Evolutionary conservation across 441 rosid species (phyloP).

Genomic region (Adansonia gregorii): DNA sequence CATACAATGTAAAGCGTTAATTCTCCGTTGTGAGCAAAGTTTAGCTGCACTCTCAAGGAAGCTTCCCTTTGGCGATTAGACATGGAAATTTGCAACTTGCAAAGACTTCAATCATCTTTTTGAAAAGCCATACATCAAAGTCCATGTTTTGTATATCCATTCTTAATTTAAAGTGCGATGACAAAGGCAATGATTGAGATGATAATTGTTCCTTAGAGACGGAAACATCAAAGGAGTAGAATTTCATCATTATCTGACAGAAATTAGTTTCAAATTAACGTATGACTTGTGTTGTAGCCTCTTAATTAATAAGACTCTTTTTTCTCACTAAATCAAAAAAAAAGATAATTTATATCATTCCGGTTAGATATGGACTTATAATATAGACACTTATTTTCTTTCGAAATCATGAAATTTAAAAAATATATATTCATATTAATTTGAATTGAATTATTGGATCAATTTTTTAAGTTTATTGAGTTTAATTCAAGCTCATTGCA

Average conservation of each 20-base stretch:
- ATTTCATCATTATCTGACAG: conserved; percentile 33
- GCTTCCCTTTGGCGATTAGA: conserved; percentile 26
- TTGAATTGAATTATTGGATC: no score
- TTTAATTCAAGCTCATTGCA: no score
- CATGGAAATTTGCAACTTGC: conserved; percentile 19
- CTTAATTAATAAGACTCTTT: background rate
- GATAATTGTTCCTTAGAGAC: conserved; percentile 8
- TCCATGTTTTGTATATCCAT: conserved; percentile 29
- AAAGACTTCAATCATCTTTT: conserved; percentile 33
- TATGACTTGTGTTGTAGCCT: background rate
- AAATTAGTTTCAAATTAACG: background rate
- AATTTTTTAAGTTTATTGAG: no score
- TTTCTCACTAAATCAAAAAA: no score
- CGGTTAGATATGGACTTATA: no score
- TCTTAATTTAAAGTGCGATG: conserved; percentile 17
- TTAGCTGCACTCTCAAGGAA: conserved; percentile 30
- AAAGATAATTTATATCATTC: no score
- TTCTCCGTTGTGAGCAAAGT: background rate
- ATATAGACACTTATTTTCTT: no score
- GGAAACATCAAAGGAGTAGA: conserved; percentile 5
- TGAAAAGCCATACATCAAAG: conserved; percentile 33
- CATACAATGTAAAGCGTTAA: background rate
- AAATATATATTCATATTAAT: no score
- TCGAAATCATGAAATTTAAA: no score
- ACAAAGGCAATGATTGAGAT: conserved; percentile 32